These are phyloP conservation scores for Lentinula boryana DNA, from an alignment of 768 basidiomycete genomes.

Conservation along the genomic window DNA sequence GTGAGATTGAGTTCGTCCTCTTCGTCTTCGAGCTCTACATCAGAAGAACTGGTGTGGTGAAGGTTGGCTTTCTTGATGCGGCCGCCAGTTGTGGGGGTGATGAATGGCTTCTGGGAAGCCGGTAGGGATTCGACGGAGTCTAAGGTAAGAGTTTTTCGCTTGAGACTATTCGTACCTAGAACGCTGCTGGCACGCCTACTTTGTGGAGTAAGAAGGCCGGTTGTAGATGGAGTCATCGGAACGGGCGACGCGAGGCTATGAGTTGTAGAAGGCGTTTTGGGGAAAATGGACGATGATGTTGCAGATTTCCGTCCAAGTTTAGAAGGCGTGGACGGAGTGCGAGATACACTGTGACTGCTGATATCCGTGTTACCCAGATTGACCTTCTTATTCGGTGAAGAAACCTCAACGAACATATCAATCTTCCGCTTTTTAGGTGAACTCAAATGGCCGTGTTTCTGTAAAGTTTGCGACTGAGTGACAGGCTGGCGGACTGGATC, in stretches of 20 bases:
- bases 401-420: slow-evolving; percentile 52
- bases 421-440: slow-evolving; percentile 43
- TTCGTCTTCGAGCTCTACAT: not conserved
- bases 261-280: slow-evolving; percentile 2
- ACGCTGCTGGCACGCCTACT: not conserved
- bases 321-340: slow-evolving; percentile 10
- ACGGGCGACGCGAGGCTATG: slow-evolving; percentile 13
- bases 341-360: not conserved
- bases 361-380: slow-evolving; percentile 16
- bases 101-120: slow-evolving; percentile 27
- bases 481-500: slow-evolving; percentile 12
- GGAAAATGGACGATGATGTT: not conserved
- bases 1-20: slow-evolving; percentile 6
- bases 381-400: slow-evolving; percentile 64
- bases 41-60: not conserved
- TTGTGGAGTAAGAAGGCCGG: slow-evolving; percentile 17
- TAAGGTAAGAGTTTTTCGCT: slow-evolving; percentile 24
- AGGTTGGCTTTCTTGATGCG: slow-evolving; percentile 18
- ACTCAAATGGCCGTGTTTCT: slow-evolving; percentile 11
- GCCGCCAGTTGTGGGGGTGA: slow-evolving; percentile 20
- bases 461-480: slow-evolving; percentile 18
- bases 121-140: slow-evolving; percentile 34
- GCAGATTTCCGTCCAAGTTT: slow-evolving; percentile 1
- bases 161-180: not conserved
- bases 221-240: slow-evolving; percentile 15